phyloP scores from a whole-genome alignment of 2,329 filamentous ascomycete genomes.

The Monilinia laxa region DNA sequence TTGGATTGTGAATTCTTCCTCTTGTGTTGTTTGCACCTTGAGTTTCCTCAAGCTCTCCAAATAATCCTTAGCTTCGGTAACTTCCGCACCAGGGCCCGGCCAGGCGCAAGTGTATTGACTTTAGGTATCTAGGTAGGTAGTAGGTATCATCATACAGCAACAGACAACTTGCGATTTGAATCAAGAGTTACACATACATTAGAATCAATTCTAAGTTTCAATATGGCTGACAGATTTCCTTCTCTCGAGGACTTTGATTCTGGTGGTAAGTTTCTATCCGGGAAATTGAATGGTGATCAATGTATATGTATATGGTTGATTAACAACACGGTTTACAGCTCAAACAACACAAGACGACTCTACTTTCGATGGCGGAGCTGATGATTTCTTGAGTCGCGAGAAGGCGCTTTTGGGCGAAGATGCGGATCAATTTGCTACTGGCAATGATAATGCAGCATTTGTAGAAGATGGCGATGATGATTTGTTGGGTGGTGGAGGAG shows the following conservation, averaged over 20 bases:
- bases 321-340: slow-evolving; percentile 48
- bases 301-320: slow-evolving; percentile 18
- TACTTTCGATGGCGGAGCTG: slow-evolving; percentile 55
- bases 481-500: slow-evolving; percentile 60
- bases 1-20: slow-evolving; percentile 17
- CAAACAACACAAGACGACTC: slow-evolving; percentile 57
- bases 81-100: slow-evolving; percentile 6
- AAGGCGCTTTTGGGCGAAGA: slow-evolving; percentile 87
- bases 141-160: slow-evolving; percentile 5
- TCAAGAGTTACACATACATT: slow-evolving; percentile 14
- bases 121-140: neutral
- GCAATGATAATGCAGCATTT: slow-evolving; percentile 66
- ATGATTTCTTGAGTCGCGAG: slow-evolving; percentile 90
- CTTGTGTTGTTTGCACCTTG: slow-evolving; percentile 4
- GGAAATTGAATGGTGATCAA: slow-evolving; percentile 17
- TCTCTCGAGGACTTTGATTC: slow-evolving; percentile 60
- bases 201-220: slow-evolving; percentile 29
- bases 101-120: slow-evolving; percentile 17
- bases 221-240: slow-evolving; percentile 60
- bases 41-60: slow-evolving; percentile 17
- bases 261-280: slow-evolving; percentile 43
- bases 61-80: slow-evolving; percentile 24
- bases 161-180: slow-evolving; percentile 24
- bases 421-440: slow-evolving; percentile 82
- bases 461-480: slow-evolving; percentile 68